Percentiles rank a stretch among this genome's conserved stretches.
Conservation (phyloP, 1,139 yeast genomes). For the Candida sp. region DNA sequence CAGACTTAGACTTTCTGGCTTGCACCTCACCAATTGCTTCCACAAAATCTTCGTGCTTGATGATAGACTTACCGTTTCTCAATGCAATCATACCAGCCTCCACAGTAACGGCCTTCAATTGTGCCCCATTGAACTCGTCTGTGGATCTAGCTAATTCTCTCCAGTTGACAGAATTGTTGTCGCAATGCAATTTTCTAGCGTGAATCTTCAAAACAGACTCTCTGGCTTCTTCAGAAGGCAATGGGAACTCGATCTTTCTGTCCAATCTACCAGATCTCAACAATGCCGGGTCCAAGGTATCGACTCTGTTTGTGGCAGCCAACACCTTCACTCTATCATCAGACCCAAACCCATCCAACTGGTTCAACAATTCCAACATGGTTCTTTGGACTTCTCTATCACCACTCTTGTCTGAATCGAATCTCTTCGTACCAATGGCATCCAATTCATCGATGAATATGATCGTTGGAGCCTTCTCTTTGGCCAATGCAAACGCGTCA, state of each 20-base stretch:
- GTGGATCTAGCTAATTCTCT: conserved; percentile 97
- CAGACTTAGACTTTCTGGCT: conserved; percentile 94
- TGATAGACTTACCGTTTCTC: conserved; percentile 90
- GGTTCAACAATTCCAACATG: conserved; percentile 96
- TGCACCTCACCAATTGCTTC: conserved; percentile 99
- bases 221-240: conserved; percentile 97
- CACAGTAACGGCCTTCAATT: conserved; percentile 96
- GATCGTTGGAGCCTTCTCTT: conserved; percentile 98
- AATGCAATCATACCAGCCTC: conserved; percentile 99
- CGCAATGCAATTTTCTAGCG: conserved; percentile 95
- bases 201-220: conserved; percentile 97
- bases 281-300: conserved; percentile 96
- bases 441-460: conserved; percentile 98
- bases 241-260: conserved; percentile 96
- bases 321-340: conserved; percentile 97
- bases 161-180: conserved; percentile 90
- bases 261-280: conserved; percentile 97
- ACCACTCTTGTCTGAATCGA: conserved; percentile 97
- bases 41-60: conserved; percentile 97
- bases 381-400: conserved; percentile 99
- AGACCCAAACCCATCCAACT: conserved; percentile 97
- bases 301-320: conserved; percentile 99
- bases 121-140: conserved; percentile 99
- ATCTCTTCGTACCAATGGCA: conserved; percentile 98
- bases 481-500: conserved; percentile 98